phyloP scores from a whole-genome alignment of 2,329 filamentous ascomycete genomes.

The Pezicula rhizophila region DNA sequence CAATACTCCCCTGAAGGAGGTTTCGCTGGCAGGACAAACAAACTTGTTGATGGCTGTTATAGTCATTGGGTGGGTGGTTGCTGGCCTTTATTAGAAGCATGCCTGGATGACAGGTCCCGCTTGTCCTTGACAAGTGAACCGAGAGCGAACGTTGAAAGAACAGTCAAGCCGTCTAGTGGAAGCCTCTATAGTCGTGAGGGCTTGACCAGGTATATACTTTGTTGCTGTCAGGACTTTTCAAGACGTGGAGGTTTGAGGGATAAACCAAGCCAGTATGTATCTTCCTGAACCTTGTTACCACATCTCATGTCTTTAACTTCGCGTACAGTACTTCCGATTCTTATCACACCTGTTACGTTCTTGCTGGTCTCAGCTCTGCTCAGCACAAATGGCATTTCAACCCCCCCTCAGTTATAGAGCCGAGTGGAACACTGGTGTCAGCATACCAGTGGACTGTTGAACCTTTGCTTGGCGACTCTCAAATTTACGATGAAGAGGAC shows the following conservation, averaged over 20 bases:
- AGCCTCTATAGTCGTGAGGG: conserved; percentile 76
- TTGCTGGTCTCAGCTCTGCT: conserved; percentile 76
- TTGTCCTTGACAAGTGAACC: conserved; percentile 2
- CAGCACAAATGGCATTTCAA: conserved; percentile 60
- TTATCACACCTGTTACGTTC: conserved; percentile 90
- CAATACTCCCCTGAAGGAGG: conserved; percentile 91
- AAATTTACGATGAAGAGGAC: conserved; percentile 67
- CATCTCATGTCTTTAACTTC: conserved; percentile 12
- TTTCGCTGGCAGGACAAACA: conserved; percentile 91
- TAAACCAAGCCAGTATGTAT: conserved; percentile 79
- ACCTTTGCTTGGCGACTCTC: conserved; percentile 42
- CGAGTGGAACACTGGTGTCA: conserved; percentile 22
- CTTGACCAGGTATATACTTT: conserved; percentile 81
- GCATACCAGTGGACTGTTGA: conserved; percentile 34
- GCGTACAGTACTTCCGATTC: conserved; percentile 64
- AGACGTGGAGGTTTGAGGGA: conserved; percentile 78
- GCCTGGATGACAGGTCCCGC: conserved; percentile 49
- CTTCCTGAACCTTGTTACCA: conserved; percentile 7
- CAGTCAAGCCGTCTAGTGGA: conserved; percentile 21
- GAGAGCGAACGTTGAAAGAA: conserved; percentile 1
- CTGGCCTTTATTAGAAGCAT: conserved; percentile 85
- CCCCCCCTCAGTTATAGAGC: conserved; percentile 29
- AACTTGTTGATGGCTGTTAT: conserved; percentile 96
- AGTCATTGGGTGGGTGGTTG: conserved; percentile 96
- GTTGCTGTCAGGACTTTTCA: conserved; percentile 72